phyloP scores from a whole-genome alignment of 1,284 basidiomycete genomes.

The Microbotryomycetes sp. region DNA sequence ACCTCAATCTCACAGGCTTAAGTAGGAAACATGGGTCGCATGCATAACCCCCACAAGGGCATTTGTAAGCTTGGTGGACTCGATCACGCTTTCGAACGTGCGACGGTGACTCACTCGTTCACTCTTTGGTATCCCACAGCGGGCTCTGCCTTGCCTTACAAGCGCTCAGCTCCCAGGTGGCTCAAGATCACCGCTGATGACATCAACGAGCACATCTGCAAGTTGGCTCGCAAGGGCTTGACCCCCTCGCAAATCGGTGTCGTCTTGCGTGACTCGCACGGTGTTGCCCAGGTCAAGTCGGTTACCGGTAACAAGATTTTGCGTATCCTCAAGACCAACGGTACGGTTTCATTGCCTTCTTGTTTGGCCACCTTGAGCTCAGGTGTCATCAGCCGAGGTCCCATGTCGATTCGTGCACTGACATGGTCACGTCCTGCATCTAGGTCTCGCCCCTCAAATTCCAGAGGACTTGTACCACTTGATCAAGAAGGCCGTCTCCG shows the following conservation, averaged over 20 bases:
- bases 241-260: conserved; percentile 98
- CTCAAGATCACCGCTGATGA: conserved; percentile 94
- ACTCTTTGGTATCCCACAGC: conserved; percentile 47
- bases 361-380: background rate
- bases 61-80: conserved; percentile 61
- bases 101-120: background rate
- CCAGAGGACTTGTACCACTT: conserved; percentile 99
- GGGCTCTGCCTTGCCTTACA: conserved; percentile 96
- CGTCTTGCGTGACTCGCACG: conserved; percentile 94
- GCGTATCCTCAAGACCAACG: conserved; percentile 92
- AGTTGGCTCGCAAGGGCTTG: conserved; percentile 95
- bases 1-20: too few relatives aligned
- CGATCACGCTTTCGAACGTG: background rate
- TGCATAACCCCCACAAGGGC: conserved; percentile 94
- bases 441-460: conserved; percentile 92
- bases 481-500: conserved; percentile 98
- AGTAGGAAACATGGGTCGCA: conserved; percentile 32
- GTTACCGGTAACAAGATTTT: conserved; percentile 99
- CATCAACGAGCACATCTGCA: conserved; percentile 91
- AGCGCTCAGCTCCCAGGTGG: conserved; percentile 90
- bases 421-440: background rate
- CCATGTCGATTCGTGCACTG: background rate
- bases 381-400: conserved; percentile 6
- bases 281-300: conserved; percentile 92
- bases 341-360: conserved; percentile 49